A percentile compares a stretch with the other conserved stretches of the same genome.
These are phyloP conservation scores for Fusarium lateritium DNA, from an alignment of 2,329 filamentous ascomycete species.

Conservation along the genomic window DNA sequence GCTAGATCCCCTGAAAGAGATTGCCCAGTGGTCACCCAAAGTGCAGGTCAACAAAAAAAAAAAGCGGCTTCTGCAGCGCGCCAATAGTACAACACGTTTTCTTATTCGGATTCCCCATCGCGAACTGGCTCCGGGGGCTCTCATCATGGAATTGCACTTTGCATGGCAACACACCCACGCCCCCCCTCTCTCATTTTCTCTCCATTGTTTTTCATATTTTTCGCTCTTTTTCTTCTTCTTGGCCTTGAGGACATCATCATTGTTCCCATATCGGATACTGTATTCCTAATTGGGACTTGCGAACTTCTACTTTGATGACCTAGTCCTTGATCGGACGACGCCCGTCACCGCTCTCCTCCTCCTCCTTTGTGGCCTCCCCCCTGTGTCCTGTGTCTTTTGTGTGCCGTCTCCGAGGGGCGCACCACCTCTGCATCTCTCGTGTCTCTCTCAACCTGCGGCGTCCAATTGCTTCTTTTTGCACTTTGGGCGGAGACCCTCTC, in stretches of 20 bases:
- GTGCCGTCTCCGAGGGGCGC: constrained; percentile 8
- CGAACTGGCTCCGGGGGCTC: constrained; percentile 5
- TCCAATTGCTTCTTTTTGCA: constrained; percentile 26
- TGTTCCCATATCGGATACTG: constrained; percentile 7
- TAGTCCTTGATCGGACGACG: constrained; percentile 18
- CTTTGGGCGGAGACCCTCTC: constrained; percentile 6
- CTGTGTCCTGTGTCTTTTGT: constrained; percentile 19
- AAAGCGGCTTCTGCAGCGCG: constrained; percentile 14
- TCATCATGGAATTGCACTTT: constrained; percentile 10
- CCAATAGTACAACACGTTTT: constrained; percentile 51
- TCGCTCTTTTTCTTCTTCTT: background rate
- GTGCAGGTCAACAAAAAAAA: constrained; percentile 16
- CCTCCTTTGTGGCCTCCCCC: constrained; percentile 8
- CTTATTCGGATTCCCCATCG: constrained; percentile 44
- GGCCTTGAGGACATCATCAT: background rate
- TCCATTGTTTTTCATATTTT: background rate
- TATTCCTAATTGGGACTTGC: constrained; percentile 10
- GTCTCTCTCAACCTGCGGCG: constrained; percentile 21
- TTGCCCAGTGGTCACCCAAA: constrained; percentile 15
- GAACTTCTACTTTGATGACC: constrained; percentile 3
- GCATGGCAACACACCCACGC: constrained; percentile 23
- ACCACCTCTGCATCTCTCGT: constrained; percentile 19
- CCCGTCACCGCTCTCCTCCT: constrained; percentile 25
- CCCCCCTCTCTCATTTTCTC: constrained; percentile 15
- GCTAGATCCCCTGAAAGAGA: constrained; percentile 37